Evolutionary conservation across 2,329 filamentous ascomycete species (phyloP).

Genomic region (Botrytis porri): DNA sequence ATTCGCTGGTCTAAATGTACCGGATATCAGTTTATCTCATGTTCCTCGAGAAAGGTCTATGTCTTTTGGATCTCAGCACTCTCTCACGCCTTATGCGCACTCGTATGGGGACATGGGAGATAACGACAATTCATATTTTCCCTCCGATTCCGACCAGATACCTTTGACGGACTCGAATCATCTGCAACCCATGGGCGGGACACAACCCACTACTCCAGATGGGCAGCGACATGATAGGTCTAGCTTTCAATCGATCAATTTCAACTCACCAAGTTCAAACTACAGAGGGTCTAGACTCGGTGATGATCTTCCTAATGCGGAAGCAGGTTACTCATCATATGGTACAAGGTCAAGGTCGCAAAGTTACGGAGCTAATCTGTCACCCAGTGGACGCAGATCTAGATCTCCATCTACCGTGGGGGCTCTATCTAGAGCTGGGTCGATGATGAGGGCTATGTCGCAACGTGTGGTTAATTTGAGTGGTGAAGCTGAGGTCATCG

Average conservation of each 20-base stretch:
- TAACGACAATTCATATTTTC: conserved; percentile 38
- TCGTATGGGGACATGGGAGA: conserved; percentile 32
- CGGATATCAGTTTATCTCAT: conserved; percentile 36
- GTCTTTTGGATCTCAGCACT: conserved; percentile 33
- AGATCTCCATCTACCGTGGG: conserved; percentile 63
- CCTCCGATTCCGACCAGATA: conserved; percentile 52
- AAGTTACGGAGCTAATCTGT: conserved; percentile 56
- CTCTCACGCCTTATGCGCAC: conserved; percentile 13
- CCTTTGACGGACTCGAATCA: conserved; percentile 57
- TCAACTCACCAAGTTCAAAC: conserved; percentile 41
- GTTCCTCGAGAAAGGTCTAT: conserved; percentile 28
- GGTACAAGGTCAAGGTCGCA: conserved; percentile 47
- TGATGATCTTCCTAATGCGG: conserved; percentile 59
- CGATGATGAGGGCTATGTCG: conserved; percentile 82
- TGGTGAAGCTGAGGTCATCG: conserved; percentile 81
- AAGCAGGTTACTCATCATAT: conserved; percentile 48
- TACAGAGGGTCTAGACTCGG: conserved; percentile 50
- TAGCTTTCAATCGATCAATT: conserved; percentile 53
- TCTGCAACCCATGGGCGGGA: conserved; percentile 55
- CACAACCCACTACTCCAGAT: conserved; percentile 38
- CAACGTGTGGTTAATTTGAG: conserved; percentile 97
- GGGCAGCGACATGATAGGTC: conserved; percentile 48
- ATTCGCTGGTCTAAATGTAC: conserved; percentile 38
- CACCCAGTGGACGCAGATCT: conserved; percentile 48
- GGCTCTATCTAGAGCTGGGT: conserved; percentile 66